Evolutionary conservation across 345 rosid species (phyloP).

Genomic region (Eutrema heterophyllum): DNA sequence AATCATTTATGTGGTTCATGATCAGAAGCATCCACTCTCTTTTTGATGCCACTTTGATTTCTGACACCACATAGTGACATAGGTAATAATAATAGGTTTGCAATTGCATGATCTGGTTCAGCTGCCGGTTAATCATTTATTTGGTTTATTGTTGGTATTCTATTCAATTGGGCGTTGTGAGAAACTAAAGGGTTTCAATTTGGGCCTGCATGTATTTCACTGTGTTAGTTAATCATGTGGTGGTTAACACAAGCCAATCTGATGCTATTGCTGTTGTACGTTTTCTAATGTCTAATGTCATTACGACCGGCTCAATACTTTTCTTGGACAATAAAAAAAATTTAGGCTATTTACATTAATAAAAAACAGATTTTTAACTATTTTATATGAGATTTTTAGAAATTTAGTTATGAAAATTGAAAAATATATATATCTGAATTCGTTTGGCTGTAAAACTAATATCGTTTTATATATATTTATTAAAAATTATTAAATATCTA

Average conservation of each 20-base stretch:
- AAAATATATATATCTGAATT: too few relatives aligned
- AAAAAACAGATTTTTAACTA: too few relatives aligned
- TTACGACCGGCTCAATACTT: too few relatives aligned
- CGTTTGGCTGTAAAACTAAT: too few relatives aligned
- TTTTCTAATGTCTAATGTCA: background rate
- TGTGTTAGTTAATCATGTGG: background rate
- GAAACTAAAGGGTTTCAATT: background rate
- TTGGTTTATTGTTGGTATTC: background rate
- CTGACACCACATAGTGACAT: constrained; percentile 4
- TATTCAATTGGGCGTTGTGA: background rate
- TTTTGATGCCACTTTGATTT: background rate
- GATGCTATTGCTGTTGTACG: background rate
- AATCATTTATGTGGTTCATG: background rate
- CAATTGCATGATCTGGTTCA: background rate
- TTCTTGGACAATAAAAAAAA: too few relatives aligned
- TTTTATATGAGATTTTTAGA: too few relatives aligned
- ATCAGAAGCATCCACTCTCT: background rate
- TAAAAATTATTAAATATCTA: too few relatives aligned
- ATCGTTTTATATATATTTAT: too few relatives aligned
- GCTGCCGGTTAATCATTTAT: background rate
- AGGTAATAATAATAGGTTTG: background rate
- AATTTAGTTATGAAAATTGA: too few relatives aligned
- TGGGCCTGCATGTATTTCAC: background rate
- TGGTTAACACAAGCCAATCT: background rate
- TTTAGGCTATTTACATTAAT: too few relatives aligned